Conservation (phyloP, 371 early-diverging fungal genomes). For the Mortierella polycephala region DNA sequence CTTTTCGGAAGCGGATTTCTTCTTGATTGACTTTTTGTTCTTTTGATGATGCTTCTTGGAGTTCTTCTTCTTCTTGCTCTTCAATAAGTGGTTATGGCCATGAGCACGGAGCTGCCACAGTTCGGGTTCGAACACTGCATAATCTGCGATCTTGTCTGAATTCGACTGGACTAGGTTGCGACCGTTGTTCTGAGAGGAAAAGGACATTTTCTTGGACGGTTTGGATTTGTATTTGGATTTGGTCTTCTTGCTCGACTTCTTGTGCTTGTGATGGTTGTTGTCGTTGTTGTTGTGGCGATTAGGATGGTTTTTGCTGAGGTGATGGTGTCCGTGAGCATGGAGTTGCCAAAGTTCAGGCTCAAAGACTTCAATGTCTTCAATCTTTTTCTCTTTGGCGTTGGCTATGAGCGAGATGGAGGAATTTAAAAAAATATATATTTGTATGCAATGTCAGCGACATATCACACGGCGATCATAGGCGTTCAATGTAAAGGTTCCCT, state of each 20-base stretch:
- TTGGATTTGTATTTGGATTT: not conserved
- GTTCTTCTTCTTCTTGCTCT: slow-evolving; percentile 12
- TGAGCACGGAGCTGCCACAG: slow-evolving; percentile 51
- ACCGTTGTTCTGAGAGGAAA: not conserved
- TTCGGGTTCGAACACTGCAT: slow-evolving; percentile 33
- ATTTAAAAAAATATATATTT: not conserved
- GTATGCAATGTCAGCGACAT: not conserved
- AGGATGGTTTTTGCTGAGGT: slow-evolving; percentile 10
- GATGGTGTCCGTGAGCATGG: slow-evolving; percentile 32
- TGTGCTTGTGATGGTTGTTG: not conserved
- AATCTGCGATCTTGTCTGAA: not conserved
- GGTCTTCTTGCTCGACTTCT: slow-evolving; percentile 4
- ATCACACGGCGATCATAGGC: not conserved
- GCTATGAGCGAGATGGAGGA: not conserved
- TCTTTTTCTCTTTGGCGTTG: slow-evolving; percentile 22
- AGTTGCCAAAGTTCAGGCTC: slow-evolving; percentile 37
- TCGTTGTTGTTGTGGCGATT: slow-evolving; percentile 1
- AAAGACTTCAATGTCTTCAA: slow-evolving; percentile 10
- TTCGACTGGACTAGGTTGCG: slow-evolving; percentile 16
- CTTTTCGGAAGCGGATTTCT: slow-evolving; percentile 4
- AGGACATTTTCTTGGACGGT: not conserved
- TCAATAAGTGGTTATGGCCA: slow-evolving; percentile 30
- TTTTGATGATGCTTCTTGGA: slow-evolving; percentile 1
- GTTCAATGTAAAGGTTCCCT: too few relatives aligned
- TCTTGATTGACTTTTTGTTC: not conserved